Base-by-base conservation (phyloP, 1,284 basidiomycete species). In the Rhodotorula sp. region DNA sequence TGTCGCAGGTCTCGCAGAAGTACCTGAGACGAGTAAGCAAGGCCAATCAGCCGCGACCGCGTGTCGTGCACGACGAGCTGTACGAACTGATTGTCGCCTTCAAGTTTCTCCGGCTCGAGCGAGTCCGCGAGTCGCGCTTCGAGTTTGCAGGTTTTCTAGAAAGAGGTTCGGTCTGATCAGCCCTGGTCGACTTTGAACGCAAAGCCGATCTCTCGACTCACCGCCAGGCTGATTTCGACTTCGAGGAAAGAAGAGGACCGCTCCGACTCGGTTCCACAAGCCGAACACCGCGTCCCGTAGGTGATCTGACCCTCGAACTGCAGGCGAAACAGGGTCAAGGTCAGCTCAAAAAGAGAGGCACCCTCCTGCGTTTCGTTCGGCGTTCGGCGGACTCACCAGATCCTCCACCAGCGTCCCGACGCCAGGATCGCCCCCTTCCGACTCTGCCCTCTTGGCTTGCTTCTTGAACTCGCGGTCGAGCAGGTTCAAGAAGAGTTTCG, bases 401-500 rank as follows among this genome's bases (percentile, higher is more conserved):
- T 69, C 68, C n/a, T 67, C 51, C 1, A 72, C 63, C 18, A 75
- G 39, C 2, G 39, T 62, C 5, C 54, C 72, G 14, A 73, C 61
- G 21, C 48, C 56, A 57, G 26, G 31, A 18, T 52, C 46, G 6
- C 56, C 52, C 3, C 60, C 70, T 47, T 76, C 73, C 43, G 31
- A 31, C 49, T 64, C 59, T 1, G 65, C 62, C 39, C 54, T 65
- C 10, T 60, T 39, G 2, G 58, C 82, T 79, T 93, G 89, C 77
- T 90, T 91, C 81, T 87, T 86, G 80, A 96, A 95, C 81, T 95
- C 91, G 26, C 84, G 84, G 71, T 91, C 90, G 39, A 97, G 85
- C 78, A 93, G 88, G 7, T 88, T 88, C 87, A 96, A 90, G 82
- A 97, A 96, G 23, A 97, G 85, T 78, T 97, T 96, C 0, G 91